phyloP scores from a whole-genome alignment of 2,329 filamentous ascomycete species.

The Ophiosphaerella korrae region DNA sequence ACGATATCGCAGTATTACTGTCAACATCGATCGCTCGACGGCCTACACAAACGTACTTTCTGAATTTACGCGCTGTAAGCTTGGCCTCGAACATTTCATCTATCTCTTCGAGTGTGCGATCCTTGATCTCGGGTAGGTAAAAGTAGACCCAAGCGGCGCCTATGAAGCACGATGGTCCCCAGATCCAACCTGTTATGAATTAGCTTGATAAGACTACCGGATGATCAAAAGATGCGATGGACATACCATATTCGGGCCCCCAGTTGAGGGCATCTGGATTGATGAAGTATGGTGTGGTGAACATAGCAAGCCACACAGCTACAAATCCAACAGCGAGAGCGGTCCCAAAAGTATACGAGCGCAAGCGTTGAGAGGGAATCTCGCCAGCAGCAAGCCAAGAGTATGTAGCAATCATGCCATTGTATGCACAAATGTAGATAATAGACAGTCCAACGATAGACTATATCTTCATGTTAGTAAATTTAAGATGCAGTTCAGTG shows the following conservation, averaged over 20 bases:
- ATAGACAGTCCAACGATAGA: conserved; percentile 60
- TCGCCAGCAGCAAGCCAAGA: conserved; percentile 65
- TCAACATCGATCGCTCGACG: conserved; percentile 15
- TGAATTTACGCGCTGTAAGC: conserved; percentile 37
- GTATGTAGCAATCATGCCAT: conserved; percentile 60
- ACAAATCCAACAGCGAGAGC: conserved; percentile 61
- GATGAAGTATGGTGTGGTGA: conserved; percentile 65
- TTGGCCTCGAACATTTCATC: conserved; percentile 43
- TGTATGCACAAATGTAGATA: conserved; percentile 61
- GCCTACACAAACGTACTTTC: conserved; percentile 38
- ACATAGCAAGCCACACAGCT: conserved; percentile 62
- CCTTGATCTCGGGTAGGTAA: conserved; percentile 48
- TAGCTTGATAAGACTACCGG: background rate
- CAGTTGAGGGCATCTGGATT: conserved; percentile 61
- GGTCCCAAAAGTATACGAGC: conserved; percentile 62
- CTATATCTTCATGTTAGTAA: conserved; percentile 8
- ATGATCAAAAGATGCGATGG: background rate
- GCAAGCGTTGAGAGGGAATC: conserved; percentile 61
- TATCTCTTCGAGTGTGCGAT: conserved; percentile 41
- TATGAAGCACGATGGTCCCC: conserved; percentile 47
- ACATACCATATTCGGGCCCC: conserved; percentile 60
- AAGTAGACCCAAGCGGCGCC: conserved; percentile 40
- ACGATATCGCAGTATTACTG: conserved; percentile 9
- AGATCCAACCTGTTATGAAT: conserved; percentile 33
- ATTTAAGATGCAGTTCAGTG: background rate